Percentiles rank a stretch among this genome's conserved stretches.
These are phyloP conservation scores for Saturnispora ahearnii DNA, from an alignment of 805 yeast species.

Conservation along the genomic window DNA sequence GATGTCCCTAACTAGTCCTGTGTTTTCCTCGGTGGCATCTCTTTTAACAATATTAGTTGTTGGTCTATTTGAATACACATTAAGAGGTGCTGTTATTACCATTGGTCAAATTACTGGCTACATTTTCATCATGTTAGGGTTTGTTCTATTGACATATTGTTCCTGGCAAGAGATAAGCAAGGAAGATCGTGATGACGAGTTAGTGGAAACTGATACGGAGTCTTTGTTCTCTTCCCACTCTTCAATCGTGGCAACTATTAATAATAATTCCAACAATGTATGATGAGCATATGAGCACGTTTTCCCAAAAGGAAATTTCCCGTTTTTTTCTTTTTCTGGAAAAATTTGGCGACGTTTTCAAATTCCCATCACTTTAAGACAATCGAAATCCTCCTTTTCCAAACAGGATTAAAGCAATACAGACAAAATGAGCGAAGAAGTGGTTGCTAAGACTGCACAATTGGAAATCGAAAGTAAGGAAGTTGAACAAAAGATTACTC, in stretches of 20 bases:
- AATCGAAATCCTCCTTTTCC: not conserved
- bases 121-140: constrained; percentile 58
- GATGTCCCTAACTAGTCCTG: constrained; percentile 82
- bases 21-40: constrained; percentile 53
- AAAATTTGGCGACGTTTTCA: not conserved
- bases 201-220: constrained; percentile 27
- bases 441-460: constrained; percentile 15
- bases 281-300: not conserved
- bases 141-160: constrained; percentile 52
- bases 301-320: not conserved
- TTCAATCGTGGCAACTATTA: not conserved
- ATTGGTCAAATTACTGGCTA: constrained; percentile 60
- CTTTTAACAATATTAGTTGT: constrained; percentile 71
- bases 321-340: not conserved
- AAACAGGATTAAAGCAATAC: not conserved
- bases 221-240: not conserved
- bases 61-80: constrained; percentile 63
- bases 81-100: constrained; percentile 52
- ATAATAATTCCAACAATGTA: not conserved
- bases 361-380: not conserved
- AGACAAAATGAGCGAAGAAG: constrained; percentile 11
- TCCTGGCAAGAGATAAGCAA: constrained; percentile 53
- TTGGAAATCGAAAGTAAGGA: constrained; percentile 12
- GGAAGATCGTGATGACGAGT: constrained; percentile 31
- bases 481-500: constrained; percentile 62